These are phyloP conservation scores for Odontarrhena argentea DNA, from an alignment of 345 rosid species.

Conservation along the genomic window DNA sequence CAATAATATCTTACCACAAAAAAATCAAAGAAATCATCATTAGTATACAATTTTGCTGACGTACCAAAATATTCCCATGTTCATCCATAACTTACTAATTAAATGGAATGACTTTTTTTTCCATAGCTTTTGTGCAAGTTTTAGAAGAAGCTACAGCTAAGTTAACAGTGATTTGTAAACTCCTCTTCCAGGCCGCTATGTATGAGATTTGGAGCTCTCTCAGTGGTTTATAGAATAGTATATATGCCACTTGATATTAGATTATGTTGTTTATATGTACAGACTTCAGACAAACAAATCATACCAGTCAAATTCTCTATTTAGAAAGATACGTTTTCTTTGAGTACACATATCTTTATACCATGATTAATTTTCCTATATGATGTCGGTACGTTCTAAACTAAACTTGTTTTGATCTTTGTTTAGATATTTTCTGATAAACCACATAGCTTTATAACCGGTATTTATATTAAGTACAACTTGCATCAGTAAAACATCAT, in stretches of 20 bases:
- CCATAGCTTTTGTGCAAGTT: background rate
- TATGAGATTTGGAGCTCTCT: conserved; percentile 21
- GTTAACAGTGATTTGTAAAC: too few relatives aligned
- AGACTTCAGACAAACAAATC: conserved; percentile 40
- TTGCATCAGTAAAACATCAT: background rate
- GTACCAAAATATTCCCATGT: background rate
- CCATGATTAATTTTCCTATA: background rate
- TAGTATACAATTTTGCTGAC: background rate
- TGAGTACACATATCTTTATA: conserved; percentile 18
- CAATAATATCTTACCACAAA: background rate
- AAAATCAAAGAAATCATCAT: conserved; percentile 1
- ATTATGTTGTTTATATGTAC: conserved; percentile 17
- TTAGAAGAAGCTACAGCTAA: background rate
- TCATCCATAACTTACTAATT: background rate
- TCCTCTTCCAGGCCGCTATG: too few relatives aligned
- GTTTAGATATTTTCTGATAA: background rate
- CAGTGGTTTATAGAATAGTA: conserved; percentile 24
- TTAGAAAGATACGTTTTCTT: conserved; percentile 24
- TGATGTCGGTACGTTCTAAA: conserved; percentile 9
- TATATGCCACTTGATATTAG: conserved; percentile 20
- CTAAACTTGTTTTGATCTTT: background rate
- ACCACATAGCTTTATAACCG: background rate
- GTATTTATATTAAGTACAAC: background rate
- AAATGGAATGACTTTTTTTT: background rate
- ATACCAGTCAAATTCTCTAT: conserved; percentile 30